Evolutionary conservation across 2,329 filamentous ascomycete genomes (phyloP).

Genomic region (Daldinia sp.): DNA sequence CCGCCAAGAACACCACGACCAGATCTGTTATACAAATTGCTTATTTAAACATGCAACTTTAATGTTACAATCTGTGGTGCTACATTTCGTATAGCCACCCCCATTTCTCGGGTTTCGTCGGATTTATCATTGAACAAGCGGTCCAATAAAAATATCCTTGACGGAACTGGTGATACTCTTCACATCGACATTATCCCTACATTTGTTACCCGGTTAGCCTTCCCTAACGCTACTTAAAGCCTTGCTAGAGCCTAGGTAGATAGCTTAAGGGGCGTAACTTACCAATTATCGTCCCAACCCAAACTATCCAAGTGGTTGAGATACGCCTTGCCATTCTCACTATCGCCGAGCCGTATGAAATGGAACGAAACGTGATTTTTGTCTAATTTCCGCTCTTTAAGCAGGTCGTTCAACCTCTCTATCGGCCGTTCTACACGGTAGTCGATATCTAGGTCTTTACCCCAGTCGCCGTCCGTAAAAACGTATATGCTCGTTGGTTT

Average conservation of each 20-base stretch:
- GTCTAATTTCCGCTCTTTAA: slow-evolving; percentile 11
- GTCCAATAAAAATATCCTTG: slow-evolving; percentile 20
- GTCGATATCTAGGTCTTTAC: neutral
- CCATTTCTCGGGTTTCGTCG: neutral
- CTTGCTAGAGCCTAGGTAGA: neutral
- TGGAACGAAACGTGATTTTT: slow-evolving; percentile 26
- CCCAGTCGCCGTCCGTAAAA: slow-evolving; percentile 34
- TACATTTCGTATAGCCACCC: neutral
- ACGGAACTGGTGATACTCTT: slow-evolving; percentile 24
- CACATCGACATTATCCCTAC: slow-evolving; percentile 22
- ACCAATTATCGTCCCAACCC: neutral
- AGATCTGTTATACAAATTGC: neutral
- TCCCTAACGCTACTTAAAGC: neutral
- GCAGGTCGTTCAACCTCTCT: slow-evolving; percentile 4
- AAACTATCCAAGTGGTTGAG: neutral
- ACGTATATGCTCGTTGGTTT: slow-evolving; percentile 30
- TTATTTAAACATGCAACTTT: neutral
- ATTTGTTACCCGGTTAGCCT: neutral
- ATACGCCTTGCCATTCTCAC: slow-evolving; percentile 13
- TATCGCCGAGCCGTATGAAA: slow-evolving; percentile 23
- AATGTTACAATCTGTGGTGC: neutral
- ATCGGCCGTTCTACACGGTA: slow-evolving; percentile 27
- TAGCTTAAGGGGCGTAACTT: neutral
- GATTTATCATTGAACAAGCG: slow-evolving; percentile 18
- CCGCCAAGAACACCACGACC: neutral